phyloP scores from a whole-genome alignment of 352 stramenopile genomes.

The Phytophthora sojae region DNA sequence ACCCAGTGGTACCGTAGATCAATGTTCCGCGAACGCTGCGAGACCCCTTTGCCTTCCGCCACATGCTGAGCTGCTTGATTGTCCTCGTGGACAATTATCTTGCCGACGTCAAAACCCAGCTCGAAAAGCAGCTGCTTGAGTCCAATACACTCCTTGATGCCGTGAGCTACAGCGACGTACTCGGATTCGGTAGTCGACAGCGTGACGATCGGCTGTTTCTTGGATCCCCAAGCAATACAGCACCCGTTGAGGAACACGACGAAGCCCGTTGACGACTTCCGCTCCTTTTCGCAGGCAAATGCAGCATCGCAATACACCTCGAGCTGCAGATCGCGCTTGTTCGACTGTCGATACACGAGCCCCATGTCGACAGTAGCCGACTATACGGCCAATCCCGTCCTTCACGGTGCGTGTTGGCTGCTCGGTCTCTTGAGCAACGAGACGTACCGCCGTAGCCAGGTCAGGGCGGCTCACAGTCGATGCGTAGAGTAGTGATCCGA shows the following conservation, averaged over 20 bases:
- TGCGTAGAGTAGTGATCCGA: constrained; percentile 16
- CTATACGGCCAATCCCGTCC: not conserved
- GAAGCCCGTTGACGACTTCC: constrained; percentile 6
- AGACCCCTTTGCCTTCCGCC: no score
- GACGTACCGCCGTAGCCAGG: constrained; percentile 5
- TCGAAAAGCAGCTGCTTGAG: no score
- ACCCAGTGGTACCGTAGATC: no score
- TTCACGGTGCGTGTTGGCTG: constrained; percentile 6
- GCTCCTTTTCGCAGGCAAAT: constrained; percentile 9
- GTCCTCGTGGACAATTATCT: no score
- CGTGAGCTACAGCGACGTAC: no score
- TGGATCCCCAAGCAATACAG: not conserved
- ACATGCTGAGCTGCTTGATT: no score
- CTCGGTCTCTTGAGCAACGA: constrained; percentile 23
- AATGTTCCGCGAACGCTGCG: no score
- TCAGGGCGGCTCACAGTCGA: constrained; percentile 5
- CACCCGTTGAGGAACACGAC: constrained; percentile 4
- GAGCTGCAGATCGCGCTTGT: not conserved
- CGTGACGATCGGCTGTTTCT: no score
- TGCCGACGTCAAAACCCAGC: no score
- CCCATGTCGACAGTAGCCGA: constrained; percentile 12
- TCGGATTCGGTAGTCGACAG: no score
- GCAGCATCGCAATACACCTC: constrained; percentile 18
- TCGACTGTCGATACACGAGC: not conserved
- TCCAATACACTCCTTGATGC: no score